Base-by-base conservation (phyloP, 768 basidiomycete genomes). In the Naganishia onofrii region DNA sequence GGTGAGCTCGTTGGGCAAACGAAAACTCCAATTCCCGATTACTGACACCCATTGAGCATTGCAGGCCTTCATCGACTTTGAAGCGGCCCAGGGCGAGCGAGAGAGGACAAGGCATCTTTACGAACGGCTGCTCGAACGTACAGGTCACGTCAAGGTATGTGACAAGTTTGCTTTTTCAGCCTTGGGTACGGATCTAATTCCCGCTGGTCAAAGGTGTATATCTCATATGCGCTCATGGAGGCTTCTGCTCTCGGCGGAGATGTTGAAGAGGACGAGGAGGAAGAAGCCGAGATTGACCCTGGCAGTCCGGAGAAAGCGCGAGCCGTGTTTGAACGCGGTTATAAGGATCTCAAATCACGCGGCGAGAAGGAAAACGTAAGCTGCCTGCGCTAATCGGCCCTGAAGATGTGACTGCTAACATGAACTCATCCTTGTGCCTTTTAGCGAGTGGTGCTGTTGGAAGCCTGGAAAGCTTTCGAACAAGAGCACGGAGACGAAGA, bases 401-500 rank as follows among this genome's bases (percentile, higher is more conserved):
- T 10, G 13, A 19, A 38, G 12, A 23, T 26, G 17, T 26, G 29
- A 57, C 3, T 46, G 48, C n/a, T 13, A 7, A 51, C 4, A 23
- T 13, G 7, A 23, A 56, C 13, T 70, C 74, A 69, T 67, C 38
- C 12, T 56, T 32, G 8, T 21, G 3, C 8, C 31, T 3, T 36
- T 23, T 76, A 94, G 92, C 93, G 94, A 68, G 92, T 93, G 68
- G 89, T 91, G 3, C 83, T 99, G 21, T 85, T 99, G 29, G 90
- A 95, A 77, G 90, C 91, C 0, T 99, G 96, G 96, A 96, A 95
- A 83, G 84, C 88, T 0, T 96, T 94, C 78, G 96, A 99, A 81
- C 85, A 90, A 77, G 85, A 85, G 48, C 83, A 91, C 70, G 95
- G 96, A 21, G 84, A 87, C 0, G 80, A 85, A 12, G 87, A 87